phyloP scores from a whole-genome alignment of 768 basidiomycete species.

The Psilocybe sp. region DNA sequence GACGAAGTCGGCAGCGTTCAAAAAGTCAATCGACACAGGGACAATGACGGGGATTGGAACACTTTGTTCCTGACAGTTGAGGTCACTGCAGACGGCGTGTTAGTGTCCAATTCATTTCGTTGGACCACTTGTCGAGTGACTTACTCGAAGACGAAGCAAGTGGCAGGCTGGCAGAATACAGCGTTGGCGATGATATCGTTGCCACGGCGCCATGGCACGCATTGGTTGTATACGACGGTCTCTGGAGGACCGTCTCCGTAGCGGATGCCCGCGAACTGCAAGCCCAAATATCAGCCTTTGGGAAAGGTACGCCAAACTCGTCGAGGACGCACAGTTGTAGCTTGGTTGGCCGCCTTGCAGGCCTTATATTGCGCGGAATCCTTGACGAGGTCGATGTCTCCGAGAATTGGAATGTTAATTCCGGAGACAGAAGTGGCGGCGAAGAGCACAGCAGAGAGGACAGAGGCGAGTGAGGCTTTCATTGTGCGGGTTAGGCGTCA shows the following conservation, averaged over 20 bases:
- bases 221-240: constrained; percentile 13
- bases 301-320: neutral
- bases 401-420: constrained; percentile 6
- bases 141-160: constrained; percentile 15
- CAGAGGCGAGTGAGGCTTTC: neutral
- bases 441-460: neutral
- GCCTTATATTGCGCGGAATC: constrained; percentile 12
- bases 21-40: constrained; percentile 13
- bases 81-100: no score
- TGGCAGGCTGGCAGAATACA: constrained; percentile 14
- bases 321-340: constrained; percentile 2
- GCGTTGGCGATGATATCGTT: constrained; percentile 13
- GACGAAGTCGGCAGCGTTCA: constrained; percentile 15
- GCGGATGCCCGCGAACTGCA: constrained; percentile 14
- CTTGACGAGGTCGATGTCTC: constrained; percentile 10
- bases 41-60: constrained; percentile 9
- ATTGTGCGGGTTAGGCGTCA: no score
- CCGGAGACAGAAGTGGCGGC: neutral
- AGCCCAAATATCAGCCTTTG: neutral
- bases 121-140: neutral
- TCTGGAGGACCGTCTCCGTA: constrained; percentile 14
- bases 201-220: constrained; percentile 14
- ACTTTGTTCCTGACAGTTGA: constrained; percentile 2
- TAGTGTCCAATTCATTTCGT: no score
- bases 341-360: constrained; percentile 10